Conservation (phyloP, 345 rosid species). For the Balakata baccata region DNA sequence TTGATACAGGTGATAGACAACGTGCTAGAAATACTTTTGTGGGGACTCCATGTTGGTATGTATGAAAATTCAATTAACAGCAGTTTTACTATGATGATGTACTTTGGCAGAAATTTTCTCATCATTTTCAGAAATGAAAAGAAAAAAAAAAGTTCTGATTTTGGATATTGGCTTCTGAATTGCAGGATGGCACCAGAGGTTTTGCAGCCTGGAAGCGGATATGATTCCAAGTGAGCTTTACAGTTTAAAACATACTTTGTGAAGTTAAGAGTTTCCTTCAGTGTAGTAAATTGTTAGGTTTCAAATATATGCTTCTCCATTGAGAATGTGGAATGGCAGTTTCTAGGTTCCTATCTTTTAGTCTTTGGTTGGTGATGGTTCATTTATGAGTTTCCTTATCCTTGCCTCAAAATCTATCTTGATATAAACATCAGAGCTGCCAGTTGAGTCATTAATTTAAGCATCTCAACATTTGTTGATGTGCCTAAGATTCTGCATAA, state of each 20-base stretch:
- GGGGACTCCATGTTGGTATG: conserved; percentile 99
- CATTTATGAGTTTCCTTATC: not conserved
- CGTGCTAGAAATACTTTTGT: conserved; percentile 95
- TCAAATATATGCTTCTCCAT: not conserved
- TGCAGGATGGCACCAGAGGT: conserved; percentile 99
- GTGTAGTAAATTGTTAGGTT: not conserved
- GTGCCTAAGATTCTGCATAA: not conserved
- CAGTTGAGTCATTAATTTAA: not conserved
- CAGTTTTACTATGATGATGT: conserved; percentile 1
- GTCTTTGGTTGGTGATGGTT: not conserved
- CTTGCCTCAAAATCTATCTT: not conserved
- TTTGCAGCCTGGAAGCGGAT: conserved; percentile 96
- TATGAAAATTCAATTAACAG: not conserved
- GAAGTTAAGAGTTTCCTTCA: not conserved
- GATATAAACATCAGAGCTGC: not conserved
- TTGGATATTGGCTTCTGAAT: conserved; percentile 19
- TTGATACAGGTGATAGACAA: conserved; percentile 93
- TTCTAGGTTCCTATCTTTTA: not conserved
- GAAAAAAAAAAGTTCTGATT: not conserved
- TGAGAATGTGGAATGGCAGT: not conserved
- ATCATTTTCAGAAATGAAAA: not conserved
- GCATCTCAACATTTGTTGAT: not conserved
- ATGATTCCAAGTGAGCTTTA: conserved; percentile 83
- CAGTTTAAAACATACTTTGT: not conserved
- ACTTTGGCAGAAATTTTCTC: not conserved